A percentile compares a stretch with the other conserved stretches of the same genome.
These are phyloP conservation scores for Saccharomycopsis amapae DNA, from an alignment of 805 yeast species.

Conservation along the genomic window DNA sequence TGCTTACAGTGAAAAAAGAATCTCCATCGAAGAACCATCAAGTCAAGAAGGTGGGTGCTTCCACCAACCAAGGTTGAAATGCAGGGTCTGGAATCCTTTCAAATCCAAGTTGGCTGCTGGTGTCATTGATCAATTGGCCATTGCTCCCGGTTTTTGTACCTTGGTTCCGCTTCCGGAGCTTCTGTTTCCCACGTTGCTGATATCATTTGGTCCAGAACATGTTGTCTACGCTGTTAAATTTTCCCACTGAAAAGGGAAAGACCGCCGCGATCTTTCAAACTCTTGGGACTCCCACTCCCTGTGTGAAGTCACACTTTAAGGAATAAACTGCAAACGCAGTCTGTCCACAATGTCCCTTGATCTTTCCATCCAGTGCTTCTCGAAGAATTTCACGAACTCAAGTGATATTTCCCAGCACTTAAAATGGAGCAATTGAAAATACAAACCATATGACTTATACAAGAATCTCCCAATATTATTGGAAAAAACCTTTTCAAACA, in stretches of 20 bases:
- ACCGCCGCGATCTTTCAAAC: too few species aligned
- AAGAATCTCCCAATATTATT: too few species aligned
- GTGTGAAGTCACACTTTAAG: too few species aligned
- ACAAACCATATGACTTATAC: too few species aligned
- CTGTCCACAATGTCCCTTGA: too few species aligned
- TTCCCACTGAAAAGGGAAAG: conserved; percentile 99
- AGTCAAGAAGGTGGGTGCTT: conserved; percentile 81
- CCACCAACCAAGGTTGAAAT: conserved; percentile 90
- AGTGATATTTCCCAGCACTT: too few species aligned
- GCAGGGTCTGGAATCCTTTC: conserved; percentile 99
- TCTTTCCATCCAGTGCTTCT: too few species aligned
- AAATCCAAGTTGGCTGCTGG: conserved; percentile 99
- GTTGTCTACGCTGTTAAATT: conserved; percentile 98
- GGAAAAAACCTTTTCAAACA: too few species aligned
- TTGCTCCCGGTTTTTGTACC: conserved; percentile 93
- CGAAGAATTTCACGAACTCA: too few species aligned
- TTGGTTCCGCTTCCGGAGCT: conserved; percentile 99
- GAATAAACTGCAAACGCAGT: too few species aligned
- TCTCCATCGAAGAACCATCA: conserved; percentile 87
- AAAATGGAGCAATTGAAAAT: too few species aligned
- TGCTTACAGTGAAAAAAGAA: conserved; percentile 97
- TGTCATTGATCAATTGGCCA: conserved; percentile 93
- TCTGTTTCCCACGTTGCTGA: conserved; percentile 98
- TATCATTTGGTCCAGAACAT: conserved; percentile 98
- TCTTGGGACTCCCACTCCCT: too few species aligned